These are phyloP conservation scores for Ceratobasidium sp. DNA, from an alignment of 1,284 basidiomycete genomes.

Conservation along the genomic window DNA sequence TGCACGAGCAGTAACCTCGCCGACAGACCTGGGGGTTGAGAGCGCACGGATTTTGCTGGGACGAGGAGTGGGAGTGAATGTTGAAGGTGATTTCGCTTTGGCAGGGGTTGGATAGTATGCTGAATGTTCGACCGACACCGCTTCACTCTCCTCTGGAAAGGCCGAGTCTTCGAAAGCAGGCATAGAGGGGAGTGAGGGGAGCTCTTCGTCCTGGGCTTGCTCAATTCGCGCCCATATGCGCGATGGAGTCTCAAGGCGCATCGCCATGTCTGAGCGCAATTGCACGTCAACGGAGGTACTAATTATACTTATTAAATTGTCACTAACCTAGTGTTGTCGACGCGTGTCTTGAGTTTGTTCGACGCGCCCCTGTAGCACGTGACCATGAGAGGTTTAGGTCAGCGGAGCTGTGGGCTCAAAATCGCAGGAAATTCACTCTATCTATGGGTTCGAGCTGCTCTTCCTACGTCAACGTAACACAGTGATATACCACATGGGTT, in stretches of 20 bases:
- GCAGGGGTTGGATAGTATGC: constrained; percentile 30
- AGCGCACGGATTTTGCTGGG: constrained; percentile 31
- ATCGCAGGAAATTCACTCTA: no score
- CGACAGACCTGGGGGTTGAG: constrained; percentile 17
- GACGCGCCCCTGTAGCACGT: constrained; percentile 21
- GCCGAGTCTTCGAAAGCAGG: constrained; percentile 31
- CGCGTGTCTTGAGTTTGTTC: constrained; percentile 23
- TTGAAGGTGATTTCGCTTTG: constrained; percentile 28
- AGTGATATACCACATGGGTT: no score
- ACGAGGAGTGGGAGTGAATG: constrained; percentile 31
- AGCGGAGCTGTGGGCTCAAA: not conserved
- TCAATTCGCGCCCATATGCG: constrained; percentile 37
- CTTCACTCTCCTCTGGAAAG: constrained; percentile 35
- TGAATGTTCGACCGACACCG: constrained; percentile 19
- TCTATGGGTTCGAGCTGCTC: no score
- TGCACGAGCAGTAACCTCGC: constrained; percentile 25
- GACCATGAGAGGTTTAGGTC: constrained; percentile 7
- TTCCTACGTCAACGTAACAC: no score
- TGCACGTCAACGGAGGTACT: not conserved
- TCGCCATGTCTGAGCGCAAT: constrained; percentile 8
- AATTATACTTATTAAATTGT: not conserved
- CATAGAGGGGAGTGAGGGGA: constrained; percentile 36
- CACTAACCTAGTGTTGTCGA: constrained; percentile 35
- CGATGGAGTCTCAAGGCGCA: constrained; percentile 36
- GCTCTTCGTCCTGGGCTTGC: constrained; percentile 33